These are phyloP conservation scores for Amanita polypyramis DNA, from an alignment of 768 basidiomycete genomes.

Conservation along the genomic window DNA sequence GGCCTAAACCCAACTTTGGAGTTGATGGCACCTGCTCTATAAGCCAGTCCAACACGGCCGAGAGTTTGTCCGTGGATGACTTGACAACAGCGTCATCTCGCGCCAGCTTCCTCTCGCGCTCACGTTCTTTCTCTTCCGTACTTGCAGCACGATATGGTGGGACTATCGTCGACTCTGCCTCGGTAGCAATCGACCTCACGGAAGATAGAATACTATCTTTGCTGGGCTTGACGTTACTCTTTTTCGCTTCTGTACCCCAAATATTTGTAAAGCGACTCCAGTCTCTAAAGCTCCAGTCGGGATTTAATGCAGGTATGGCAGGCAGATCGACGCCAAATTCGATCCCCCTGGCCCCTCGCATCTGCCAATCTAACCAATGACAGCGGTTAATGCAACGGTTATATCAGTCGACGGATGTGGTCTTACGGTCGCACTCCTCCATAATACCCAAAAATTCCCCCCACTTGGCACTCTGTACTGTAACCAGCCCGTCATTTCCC, in stretches of 20 bases:
- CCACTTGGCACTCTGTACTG: slow-evolving; percentile 89
- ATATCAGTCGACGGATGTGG: not conserved
- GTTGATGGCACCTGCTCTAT: slow-evolving; percentile 33
- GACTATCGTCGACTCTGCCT: slow-evolving; percentile 9
- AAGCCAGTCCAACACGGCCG: slow-evolving; percentile 72
- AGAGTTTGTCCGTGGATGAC: slow-evolving; percentile 61
- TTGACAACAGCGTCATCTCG: slow-evolving; percentile 47
- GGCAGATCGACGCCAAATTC: slow-evolving; percentile 55
- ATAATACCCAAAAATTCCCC: slow-evolving; percentile 90
- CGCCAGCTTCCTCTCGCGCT: slow-evolving; percentile 17
- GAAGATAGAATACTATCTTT: not conserved
- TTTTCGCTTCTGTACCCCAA: slow-evolving; percentile 48
- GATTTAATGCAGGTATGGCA: slow-evolving; percentile 33
- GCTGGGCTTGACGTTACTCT: slow-evolving; percentile 11
- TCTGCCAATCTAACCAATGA: slow-evolving; percentile 64
- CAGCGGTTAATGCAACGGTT: not conserved
- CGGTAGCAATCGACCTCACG: not conserved
- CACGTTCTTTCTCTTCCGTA: slow-evolving; percentile 8
- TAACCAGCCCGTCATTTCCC: slow-evolving; percentile 92
- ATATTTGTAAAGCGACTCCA: slow-evolving; percentile 54
- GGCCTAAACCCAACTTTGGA: slow-evolving; percentile 5
- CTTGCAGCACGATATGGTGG: not conserved
- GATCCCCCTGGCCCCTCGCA: slow-evolving; percentile 79
- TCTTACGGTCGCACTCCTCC: slow-evolving; percentile 74
- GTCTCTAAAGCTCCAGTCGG: slow-evolving; percentile 43